A percentile compares a stretch with the other conserved stretches of the same genome.
Conservation (phyloP, 2,329 filamentous ascomycete genomes). For the Monosporascus sp. region DNA sequence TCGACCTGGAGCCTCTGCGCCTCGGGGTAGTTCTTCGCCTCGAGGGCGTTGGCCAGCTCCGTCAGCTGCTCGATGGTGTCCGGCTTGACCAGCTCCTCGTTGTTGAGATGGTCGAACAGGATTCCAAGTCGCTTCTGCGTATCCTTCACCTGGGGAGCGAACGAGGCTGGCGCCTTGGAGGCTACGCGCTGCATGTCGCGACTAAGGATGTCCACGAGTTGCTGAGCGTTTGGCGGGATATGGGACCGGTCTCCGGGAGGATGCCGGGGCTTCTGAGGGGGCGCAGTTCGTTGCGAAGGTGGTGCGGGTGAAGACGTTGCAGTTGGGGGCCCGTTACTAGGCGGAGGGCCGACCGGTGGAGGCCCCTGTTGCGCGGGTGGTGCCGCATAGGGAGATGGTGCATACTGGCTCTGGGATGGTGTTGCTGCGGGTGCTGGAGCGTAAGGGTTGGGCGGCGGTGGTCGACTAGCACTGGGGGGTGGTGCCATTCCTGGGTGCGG, state of each 20-base stretch:
- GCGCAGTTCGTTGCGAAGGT: constrained; percentile 41
- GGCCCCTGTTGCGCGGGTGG: constrained; percentile 33
- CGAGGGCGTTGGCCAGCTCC: constrained; percentile 59
- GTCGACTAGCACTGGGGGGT: constrained; percentile 34
- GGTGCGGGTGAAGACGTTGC: constrained; percentile 33
- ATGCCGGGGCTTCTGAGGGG: constrained; percentile 58
- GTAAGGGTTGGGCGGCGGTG: constrained; percentile 42
- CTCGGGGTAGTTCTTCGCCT: constrained; percentile 61
- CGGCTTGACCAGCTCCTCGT: constrained; percentile 79
- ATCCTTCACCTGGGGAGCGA: constrained; percentile 84
- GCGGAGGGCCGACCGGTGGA: constrained; percentile 34
- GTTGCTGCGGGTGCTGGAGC: constrained; percentile 42
- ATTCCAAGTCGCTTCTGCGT: constrained; percentile 89
- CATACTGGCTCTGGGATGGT: constrained; percentile 51
- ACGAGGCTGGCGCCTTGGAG: constrained; percentile 75
- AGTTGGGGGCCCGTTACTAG: constrained; percentile 32
- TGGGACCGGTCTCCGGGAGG: constrained; percentile 85
- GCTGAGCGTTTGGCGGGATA: constrained; percentile 71
- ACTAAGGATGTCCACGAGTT: constrained; percentile 74
- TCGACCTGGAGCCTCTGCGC: constrained; percentile 67
- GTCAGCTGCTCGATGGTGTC: constrained; percentile 67
- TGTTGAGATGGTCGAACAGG: constrained; percentile 96
- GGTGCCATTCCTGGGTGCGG: constrained; percentile 22
- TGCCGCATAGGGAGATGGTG: constrained; percentile 48
- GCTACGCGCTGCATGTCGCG: constrained; percentile 87